Base-by-base conservation (phyloP, 1,284 basidiomycete species). In the Wolfiporia cocos region DNA sequence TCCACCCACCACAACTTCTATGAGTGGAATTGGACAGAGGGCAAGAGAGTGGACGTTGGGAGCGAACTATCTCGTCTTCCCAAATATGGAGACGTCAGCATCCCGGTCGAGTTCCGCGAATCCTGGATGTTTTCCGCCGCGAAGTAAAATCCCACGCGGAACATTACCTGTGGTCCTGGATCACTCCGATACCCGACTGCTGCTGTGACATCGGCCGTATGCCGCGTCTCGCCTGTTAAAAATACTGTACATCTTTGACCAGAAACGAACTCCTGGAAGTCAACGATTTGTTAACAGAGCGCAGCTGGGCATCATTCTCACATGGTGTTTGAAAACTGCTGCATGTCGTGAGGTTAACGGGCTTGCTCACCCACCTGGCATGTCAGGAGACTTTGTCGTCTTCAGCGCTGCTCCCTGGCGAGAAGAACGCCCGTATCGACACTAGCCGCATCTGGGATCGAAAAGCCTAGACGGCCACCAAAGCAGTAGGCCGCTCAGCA, bases 371-470 rank as follows among this genome's bases (percentile, higher is more conserved):
- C n/a, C n/a, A n/a, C n/a, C 24, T 37, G 37, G 37, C 37, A 36
- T 24, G 42, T 44, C 44, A 46, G 39, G 39, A 38, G 44, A 34
- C 39, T 23, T 29, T 18, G 29, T 23, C 34, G 19, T 36, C 19
- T 20, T 17, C 17, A 30, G 29, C 34, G 43, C 43, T 41, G 43
- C 34, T 37, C 14, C 15, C 20, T 28, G 39, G 39, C 30, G 14
- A 34, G 26, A 24, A 30, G 23, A 29, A 47, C 43, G 42, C 47
- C 51, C 43, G 42, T 46, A 49, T 54, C 49, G 46, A 51, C 37
- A 43, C 58, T 59, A 58, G 54, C 58, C 58, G 57, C 41, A 58
- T 49, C 52, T 43, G 55, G 59, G 50, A 54, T 50, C 56, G 54
- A 49, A 41, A 41, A 55, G 53, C 47, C 49, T 56, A 56, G 57